These are phyloP conservation scores for Paracoccidioides lutzii DNA, from an alignment of 2,329 filamentous ascomycete genomes.

Conservation along the genomic window DNA sequence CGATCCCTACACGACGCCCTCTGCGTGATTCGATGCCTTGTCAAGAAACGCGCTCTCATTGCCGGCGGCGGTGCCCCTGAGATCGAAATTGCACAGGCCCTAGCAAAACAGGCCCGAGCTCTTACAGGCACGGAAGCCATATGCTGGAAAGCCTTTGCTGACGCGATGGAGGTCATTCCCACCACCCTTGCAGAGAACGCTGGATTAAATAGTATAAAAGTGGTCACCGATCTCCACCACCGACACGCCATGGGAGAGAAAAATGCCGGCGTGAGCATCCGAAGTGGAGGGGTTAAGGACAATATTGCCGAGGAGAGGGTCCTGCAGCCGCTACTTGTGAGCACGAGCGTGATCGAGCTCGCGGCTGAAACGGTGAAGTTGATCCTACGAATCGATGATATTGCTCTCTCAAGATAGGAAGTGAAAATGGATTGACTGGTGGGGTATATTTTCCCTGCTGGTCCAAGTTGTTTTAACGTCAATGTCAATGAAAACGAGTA, in stretches of 20 bases:
- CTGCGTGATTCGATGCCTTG: slow-evolving; percentile 90
- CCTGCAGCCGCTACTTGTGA: slow-evolving; percentile 86
- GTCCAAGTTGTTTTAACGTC: background rate
- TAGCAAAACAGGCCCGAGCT: slow-evolving; percentile 68
- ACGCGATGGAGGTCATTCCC: slow-evolving; percentile 92
- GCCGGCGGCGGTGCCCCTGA: slow-evolving; percentile 93
- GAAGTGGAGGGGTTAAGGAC: slow-evolving; percentile 89
- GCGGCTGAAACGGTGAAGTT: slow-evolving; percentile 98
- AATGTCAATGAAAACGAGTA: background rate
- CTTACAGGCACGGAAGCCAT: slow-evolving; percentile 88
- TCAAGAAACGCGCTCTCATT: slow-evolving; percentile 99
- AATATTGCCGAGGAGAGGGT: slow-evolving; percentile 97
- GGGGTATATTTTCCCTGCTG: background rate
- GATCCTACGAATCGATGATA: slow-evolving; percentile 59
- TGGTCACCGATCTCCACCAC: slow-evolving; percentile 89
- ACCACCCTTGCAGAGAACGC: slow-evolving; percentile 96
- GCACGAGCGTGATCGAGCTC: slow-evolving; percentile 93
- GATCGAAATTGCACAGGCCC: slow-evolving; percentile 83
- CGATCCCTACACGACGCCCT: slow-evolving; percentile 93
- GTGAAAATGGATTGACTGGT: background rate
- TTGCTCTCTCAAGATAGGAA: slow-evolving; percentile 40
- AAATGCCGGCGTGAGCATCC: slow-evolving; percentile 95
- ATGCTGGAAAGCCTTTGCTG: slow-evolving; percentile 98
- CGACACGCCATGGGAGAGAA: slow-evolving; percentile 89
- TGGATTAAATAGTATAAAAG: slow-evolving; percentile 95